Percentiles rank a stretch among this genome's conserved stretches.
Conservation (phyloP, 129 eudicot species). For the Mikania micrantha region DNA sequence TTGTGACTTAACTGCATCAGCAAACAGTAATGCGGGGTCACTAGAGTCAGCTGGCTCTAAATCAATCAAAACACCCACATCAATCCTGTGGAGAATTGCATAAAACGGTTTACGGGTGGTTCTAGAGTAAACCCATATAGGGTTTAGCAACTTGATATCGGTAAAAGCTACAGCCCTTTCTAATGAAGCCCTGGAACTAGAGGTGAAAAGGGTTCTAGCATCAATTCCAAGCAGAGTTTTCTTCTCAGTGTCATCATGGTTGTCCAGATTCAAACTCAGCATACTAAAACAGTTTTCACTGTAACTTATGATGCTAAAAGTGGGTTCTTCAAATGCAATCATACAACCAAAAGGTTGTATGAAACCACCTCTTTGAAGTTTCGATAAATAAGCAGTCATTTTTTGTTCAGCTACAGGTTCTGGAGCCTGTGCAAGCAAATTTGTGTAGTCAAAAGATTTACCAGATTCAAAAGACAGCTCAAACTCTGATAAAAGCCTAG, state of each 20-base stretch:
- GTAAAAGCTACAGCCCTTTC: constrained; percentile 38
- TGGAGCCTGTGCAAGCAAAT: constrained; percentile 27
- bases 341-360: constrained; percentile 74
- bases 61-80: constrained; percentile 67
- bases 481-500: constrained; percentile 48
- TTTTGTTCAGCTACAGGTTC: constrained; percentile 32
- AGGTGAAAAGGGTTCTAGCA: constrained; percentile 57
- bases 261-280: constrained; percentile 37
- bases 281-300: constrained; percentile 58
- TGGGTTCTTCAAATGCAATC: constrained; percentile 58
- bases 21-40: constrained; percentile 45
- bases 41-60: constrained; percentile 59
- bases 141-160: constrained; percentile 59
- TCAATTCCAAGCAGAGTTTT: constrained; percentile 48
- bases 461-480: constrained; percentile 60
- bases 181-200: constrained; percentile 46
- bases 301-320: constrained; percentile 41
- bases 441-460: constrained; percentile 54
- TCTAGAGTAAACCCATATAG: constrained; percentile 60
- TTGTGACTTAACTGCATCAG: constrained; percentile 58
- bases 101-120: constrained; percentile 45
- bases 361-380: constrained; percentile 67
- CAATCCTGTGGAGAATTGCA: constrained; percentile 68
- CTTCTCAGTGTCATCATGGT: constrained; percentile 5
- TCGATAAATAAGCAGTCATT: constrained; percentile 48